A percentile compares a stretch with the other conserved stretches of the same genome.
phyloP scores from a whole-genome alignment of 345 rosid genomes.

The Aquilaria yunnanensis region DNA sequence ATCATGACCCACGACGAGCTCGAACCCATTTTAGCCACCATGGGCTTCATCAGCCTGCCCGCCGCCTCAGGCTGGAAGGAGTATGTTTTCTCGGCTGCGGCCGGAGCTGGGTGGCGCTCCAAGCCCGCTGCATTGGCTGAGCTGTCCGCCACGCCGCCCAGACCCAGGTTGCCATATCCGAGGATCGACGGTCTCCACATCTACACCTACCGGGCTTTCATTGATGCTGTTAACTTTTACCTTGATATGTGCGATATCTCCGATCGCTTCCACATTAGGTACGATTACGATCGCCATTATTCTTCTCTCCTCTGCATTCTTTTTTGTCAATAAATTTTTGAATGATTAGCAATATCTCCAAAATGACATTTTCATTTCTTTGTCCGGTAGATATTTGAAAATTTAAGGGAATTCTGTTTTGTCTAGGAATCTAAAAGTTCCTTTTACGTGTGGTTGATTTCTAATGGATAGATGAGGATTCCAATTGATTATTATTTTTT shows the following conservation, averaged over 20 bases:
- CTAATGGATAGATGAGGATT: too few relatives aligned
- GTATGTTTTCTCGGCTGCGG: constrained; percentile 22
- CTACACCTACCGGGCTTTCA: constrained; percentile 37
- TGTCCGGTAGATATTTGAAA: too few relatives aligned
- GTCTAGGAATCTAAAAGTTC: too few relatives aligned
- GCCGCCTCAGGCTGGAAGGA: constrained; percentile 27
- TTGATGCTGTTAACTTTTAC: constrained; percentile 48
- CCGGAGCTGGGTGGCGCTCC: constrained; percentile 3
- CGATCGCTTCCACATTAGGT: constrained; percentile 46
- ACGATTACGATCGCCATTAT: background rate
- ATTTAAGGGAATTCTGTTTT: too few relatives aligned
- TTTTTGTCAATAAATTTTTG: background rate
- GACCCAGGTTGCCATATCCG: constrained; percentile 40
- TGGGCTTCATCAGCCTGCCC: constrained; percentile 37
- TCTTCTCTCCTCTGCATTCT: too few relatives aligned
- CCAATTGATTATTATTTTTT: too few relatives aligned
- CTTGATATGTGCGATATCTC: constrained; percentile 32
- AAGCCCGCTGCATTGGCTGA: background rate
- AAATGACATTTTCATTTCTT: too few relatives aligned
- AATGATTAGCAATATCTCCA: too few relatives aligned
- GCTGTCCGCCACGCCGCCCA: constrained; percentile 14
- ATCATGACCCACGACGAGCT: constrained; percentile 43
- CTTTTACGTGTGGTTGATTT: too few relatives aligned
- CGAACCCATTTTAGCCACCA: constrained; percentile 35
- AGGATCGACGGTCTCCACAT: constrained; percentile 52